A percentile compares a stretch with the other conserved stretches of the same genome.
Conservation (phyloP, 2,329 filamentous ascomycete genomes). For the Hortaea werneckii region DNA sequence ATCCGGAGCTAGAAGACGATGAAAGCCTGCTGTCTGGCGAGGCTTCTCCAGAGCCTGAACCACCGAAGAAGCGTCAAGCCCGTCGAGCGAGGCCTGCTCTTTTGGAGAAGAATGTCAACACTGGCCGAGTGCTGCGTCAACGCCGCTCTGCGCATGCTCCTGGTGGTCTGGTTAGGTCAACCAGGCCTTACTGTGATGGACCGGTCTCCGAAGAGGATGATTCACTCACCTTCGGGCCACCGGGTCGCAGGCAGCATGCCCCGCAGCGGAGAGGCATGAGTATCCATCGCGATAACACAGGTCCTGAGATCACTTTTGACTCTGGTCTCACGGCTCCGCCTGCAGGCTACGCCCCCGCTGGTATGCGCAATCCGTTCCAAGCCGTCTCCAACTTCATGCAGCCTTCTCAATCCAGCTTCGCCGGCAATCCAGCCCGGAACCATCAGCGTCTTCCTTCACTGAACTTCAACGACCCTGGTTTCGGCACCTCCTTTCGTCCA, state of each 20-base stretch:
- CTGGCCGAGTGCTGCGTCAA: slow-evolving; percentile 11
- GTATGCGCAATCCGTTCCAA: slow-evolving; percentile 4
- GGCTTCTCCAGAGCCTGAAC: slow-evolving; percentile 19
- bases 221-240: slow-evolving; percentile 21
- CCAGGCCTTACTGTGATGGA: slow-evolving; percentile 24
- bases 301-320: slow-evolving; percentile 25
- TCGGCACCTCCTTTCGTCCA: slow-evolving; percentile 5
- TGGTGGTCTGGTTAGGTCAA: slow-evolving; percentile 6
- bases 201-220: slow-evolving; percentile 19
- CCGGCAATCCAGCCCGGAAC: not conserved
- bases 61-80: slow-evolving; percentile 14
- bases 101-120: slow-evolving; percentile 20
- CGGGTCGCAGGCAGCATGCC: slow-evolving; percentile 8
- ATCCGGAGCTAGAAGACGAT: slow-evolving; percentile 30
- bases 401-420: not conserved
- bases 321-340: not conserved
- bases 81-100: slow-evolving; percentile 14
- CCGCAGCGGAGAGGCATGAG: slow-evolving; percentile 28
- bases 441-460: slow-evolving; percentile 8
- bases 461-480: slow-evolving; percentile 5
- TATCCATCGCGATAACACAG: slow-evolving; percentile 32
- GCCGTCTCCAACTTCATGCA: not conserved
- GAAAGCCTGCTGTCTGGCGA: slow-evolving; percentile 23
- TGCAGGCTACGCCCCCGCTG: slow-evolving; percentile 1
- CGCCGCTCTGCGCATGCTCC: slow-evolving; percentile 6